Evolutionary conservation across 2,329 filamentous ascomycete genomes (phyloP).

Genomic region (Waltergamsia citrina): DNA sequence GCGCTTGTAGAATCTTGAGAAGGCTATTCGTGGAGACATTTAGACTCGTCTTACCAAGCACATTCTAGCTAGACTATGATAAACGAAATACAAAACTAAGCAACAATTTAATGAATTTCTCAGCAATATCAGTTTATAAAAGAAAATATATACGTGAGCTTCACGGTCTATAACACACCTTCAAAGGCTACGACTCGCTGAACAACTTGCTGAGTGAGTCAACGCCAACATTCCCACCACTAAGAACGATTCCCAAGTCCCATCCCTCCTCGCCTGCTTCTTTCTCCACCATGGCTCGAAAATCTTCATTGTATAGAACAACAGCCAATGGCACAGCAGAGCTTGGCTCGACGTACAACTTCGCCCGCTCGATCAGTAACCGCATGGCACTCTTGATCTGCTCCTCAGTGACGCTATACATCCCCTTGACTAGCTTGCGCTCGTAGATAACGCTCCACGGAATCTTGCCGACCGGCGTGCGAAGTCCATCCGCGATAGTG

Average conservation of each 20-base stretch:
- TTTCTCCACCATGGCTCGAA: constrained; percentile 50
- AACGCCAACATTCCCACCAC: constrained; percentile 39
- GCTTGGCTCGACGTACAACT: constrained; percentile 73
- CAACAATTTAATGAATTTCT: too few species aligned
- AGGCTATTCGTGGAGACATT: too few species aligned
- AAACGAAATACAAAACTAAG: too few species aligned
- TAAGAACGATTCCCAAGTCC: constrained; percentile 45
- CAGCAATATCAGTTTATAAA: too few species aligned
- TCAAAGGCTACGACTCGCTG: not conserved
- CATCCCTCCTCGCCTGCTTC: constrained; percentile 60
- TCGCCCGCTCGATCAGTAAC: constrained; percentile 69
- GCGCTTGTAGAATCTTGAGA: too few species aligned
- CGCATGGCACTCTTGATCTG: constrained; percentile 64
- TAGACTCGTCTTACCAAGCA: too few species aligned
- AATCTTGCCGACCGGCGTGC: constrained; percentile 61
- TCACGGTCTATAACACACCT: too few species aligned
- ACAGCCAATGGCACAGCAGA: constrained; percentile 67
- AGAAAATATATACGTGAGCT: too few species aligned
- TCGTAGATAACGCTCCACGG: constrained; percentile 67
- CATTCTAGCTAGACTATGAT: too few species aligned
- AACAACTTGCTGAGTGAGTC: constrained; percentile 36
- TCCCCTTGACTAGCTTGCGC: constrained; percentile 48
- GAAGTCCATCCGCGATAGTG: constrained; percentile 71
- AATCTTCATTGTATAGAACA: constrained; percentile 68
- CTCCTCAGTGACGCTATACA: constrained; percentile 61